phyloP scores from a whole-genome alignment of 768 basidiomycete species.

The Sarcomyxa edulis region DNA sequence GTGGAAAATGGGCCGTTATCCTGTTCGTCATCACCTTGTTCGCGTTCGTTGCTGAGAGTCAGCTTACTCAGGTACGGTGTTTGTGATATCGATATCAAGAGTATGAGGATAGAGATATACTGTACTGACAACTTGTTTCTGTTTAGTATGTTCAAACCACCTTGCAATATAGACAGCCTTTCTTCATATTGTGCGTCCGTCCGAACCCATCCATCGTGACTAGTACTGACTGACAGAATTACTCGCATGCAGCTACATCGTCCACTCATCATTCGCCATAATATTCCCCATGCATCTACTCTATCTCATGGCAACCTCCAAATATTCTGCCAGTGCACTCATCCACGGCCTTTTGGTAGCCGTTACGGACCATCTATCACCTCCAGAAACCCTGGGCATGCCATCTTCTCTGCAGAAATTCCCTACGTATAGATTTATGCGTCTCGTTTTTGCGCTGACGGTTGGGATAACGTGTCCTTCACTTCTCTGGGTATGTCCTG shows the following conservation, averaged over 20 bases:
- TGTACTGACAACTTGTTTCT: slow-evolving; percentile 7
- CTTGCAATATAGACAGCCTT: slow-evolving; percentile 79
- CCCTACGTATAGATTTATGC: slow-evolving; percentile 29
- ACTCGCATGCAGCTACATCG: slow-evolving; percentile 58
- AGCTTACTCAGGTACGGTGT: slow-evolving; percentile 65
- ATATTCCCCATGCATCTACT: slow-evolving; percentile 81
- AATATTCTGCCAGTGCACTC: slow-evolving; percentile 42
- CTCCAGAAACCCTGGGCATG: slow-evolving; percentile 13
- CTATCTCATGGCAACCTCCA: slow-evolving; percentile 49
- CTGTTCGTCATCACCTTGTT: slow-evolving; percentile 58
- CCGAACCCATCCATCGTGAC: background rate
- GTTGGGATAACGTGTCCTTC: slow-evolving; percentile 57
- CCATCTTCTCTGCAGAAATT: slow-evolving; percentile 27
- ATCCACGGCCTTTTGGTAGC: slow-evolving; percentile 46
- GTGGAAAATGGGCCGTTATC: slow-evolving; percentile 42
- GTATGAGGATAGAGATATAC: no score
- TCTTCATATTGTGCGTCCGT: slow-evolving; percentile 74
- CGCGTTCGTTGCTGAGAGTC: slow-evolving; percentile 74
- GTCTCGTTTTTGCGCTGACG: slow-evolving; percentile 40
- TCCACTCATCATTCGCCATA: slow-evolving; percentile 75
- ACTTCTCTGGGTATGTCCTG: slow-evolving; percentile 77
- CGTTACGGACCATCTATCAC: slow-evolving; percentile 41
- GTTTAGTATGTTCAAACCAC: slow-evolving; percentile 73
- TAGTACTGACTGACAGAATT: slow-evolving; percentile 2
- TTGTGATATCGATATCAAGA: background rate